These are phyloP conservation scores for Camelina hispida DNA, from an alignment of 345 rosid genomes.

Conservation along the genomic window DNA sequence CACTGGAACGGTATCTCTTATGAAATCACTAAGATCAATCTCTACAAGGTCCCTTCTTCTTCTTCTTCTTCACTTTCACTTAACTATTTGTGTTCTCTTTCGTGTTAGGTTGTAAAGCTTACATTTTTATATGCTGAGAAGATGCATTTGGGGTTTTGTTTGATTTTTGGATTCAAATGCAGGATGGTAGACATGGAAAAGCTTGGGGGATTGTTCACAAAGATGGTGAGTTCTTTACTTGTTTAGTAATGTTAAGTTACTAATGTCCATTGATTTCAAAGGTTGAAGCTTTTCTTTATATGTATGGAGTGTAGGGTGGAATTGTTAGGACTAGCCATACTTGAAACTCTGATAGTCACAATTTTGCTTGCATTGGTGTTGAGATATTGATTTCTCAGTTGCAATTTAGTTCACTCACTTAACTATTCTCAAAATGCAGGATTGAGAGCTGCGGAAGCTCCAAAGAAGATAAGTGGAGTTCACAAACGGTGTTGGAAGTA, in stretches of 20 bases:
- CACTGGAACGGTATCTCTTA: slow-evolving; percentile 92
- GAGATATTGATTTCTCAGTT: neutral
- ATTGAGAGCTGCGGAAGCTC: slow-evolving; percentile 65
- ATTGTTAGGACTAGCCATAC: neutral
- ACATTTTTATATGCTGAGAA: neutral
- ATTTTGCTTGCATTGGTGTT: slow-evolving; percentile 6
- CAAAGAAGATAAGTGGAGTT: slow-evolving; percentile 91
- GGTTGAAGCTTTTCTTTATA: neutral
- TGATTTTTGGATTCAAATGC: slow-evolving; percentile 47
- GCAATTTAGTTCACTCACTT: neutral
- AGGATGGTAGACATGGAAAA: slow-evolving; percentile 95
- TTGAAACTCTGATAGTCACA: neutral
- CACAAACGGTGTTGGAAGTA: slow-evolving; percentile 95
- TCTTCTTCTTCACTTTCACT: neutral
- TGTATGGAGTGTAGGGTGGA: neutral
- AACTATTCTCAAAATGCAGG: slow-evolving; percentile 50
- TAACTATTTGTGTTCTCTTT: neutral
- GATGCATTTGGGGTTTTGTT: neutral
- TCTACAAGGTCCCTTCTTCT: slow-evolving; percentile 67
- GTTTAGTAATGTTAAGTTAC: neutral
- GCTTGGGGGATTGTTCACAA: slow-evolving; percentile 96
- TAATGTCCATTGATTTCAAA: too few relatives aligned
- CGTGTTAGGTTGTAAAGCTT: neutral
- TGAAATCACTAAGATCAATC: slow-evolving; percentile 93
- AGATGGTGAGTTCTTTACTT: slow-evolving; percentile 62